Evolutionary conservation across 768 basidiomycete genomes (phyloP), one percentile per base, ranked within the genome.

Genomic region (Mrakia gelida): DNA sequence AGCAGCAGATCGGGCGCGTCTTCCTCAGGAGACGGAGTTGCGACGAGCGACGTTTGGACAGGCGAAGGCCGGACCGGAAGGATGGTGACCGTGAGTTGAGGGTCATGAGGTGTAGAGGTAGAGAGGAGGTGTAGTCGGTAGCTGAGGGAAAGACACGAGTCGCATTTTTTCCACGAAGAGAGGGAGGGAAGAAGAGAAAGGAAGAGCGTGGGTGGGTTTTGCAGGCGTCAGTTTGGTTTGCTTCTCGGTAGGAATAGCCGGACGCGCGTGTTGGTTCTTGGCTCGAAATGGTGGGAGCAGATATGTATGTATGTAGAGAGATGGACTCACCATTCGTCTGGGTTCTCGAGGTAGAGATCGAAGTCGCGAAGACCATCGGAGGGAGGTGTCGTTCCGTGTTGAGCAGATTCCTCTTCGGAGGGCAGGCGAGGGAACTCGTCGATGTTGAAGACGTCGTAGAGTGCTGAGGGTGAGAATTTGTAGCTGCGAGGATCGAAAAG

Each of bases 291-390:
- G 28, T 11, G 9, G 4, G 61, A 28, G 61, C 3, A 10, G 34
- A 5, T n/a, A 67, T n/a, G 34, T 0, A 54, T 9, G 21, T 6
- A 45, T 2, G 71, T 18, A 23, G 59, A 74, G 8, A 56, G 23
- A 52, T 9, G 15, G 28, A 76, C 77, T 49, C 62, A 78, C 77
- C 73, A 26, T 65, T 78, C 77, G 43, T 78, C 77, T 13, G 73
- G 28, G 43, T 73, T 73, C 65, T 78, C 77, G 26, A 78, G 73
- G 41, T 52, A 43, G n/a, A 78, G 59, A 56, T 78, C 75, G 41
- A 43, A 70, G 43, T 34, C 54, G 43, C 16, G 62, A 70, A 73
- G 61, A 28, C 73, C 73, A 15, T 70, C 67, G 18, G 67, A 16
- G 16, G 67, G 67, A 21, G 67, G 67, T 0, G 67, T 70, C n/a